These are phyloP conservation scores for Fonsecaea erecta DNA, from an alignment of 2,329 filamentous ascomycete species.

Conservation along the genomic window DNA sequence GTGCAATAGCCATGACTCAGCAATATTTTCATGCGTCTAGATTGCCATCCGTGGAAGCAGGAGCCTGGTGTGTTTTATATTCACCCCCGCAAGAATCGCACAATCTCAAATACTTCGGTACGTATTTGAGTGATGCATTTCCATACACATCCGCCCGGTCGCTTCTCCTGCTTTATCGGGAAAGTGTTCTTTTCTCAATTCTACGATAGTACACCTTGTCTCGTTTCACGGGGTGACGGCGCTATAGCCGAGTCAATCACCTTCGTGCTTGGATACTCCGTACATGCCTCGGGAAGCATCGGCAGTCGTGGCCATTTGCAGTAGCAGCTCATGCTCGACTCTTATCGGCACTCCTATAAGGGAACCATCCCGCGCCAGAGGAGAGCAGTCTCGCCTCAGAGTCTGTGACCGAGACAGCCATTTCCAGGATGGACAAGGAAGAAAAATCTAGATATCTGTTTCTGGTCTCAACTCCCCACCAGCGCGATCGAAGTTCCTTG, in stretches of 20 bases:
- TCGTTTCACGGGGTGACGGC: background rate
- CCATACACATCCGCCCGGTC: background rate
- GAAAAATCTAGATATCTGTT: background rate
- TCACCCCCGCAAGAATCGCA: background rate
- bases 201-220: background rate
- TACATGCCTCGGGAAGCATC: background rate
- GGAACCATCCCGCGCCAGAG: background rate
- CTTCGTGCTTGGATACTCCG: background rate
- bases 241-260: background rate
- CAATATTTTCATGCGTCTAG: background rate
- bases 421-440: background rate
- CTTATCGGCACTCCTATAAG: background rate
- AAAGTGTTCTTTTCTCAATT: background rate
- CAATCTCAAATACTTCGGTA: background rate
- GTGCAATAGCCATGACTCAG: background rate
- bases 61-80: background rate
- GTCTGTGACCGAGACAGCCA: background rate
- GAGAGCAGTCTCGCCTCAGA: background rate
- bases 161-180: background rate
- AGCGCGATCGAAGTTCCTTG: conserved; percentile 3
- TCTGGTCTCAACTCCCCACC: background rate
- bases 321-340: background rate
- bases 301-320: background rate
- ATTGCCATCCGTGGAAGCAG: too few relatives aligned
- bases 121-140: background rate